phyloP scores from a whole-genome alignment of 2,329 filamentous ascomycete species.

The Neofusicoccum sp. region DNA sequence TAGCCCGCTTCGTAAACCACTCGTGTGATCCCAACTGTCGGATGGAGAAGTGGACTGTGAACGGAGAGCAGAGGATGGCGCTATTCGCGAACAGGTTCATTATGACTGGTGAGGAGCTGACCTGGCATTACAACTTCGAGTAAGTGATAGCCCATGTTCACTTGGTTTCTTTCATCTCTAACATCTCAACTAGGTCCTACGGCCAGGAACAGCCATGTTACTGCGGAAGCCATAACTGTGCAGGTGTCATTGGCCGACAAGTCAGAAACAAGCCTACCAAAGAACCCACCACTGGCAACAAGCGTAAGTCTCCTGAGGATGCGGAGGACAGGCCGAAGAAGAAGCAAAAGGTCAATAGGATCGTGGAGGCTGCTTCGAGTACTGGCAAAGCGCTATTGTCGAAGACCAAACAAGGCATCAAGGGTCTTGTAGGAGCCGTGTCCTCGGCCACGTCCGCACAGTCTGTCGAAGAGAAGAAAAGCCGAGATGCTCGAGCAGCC shows the following conservation, averaged over 20 bases:
- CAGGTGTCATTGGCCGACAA: slow-evolving; percentile 62
- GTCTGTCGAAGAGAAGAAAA: slow-evolving; percentile 4
- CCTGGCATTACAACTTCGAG: slow-evolving; percentile 86
- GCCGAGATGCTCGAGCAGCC: slow-evolving; percentile 15
- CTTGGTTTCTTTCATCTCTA: neutral
- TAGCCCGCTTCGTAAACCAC: slow-evolving; percentile 97
- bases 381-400: slow-evolving; percentile 4
- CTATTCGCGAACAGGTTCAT: slow-evolving; percentile 90
- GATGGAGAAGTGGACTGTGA: slow-evolving; percentile 98
- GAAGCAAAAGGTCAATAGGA: slow-evolving; percentile 16
- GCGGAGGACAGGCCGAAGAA: slow-evolving; percentile 16
- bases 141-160: slow-evolving; percentile 38
- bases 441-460: neutral
- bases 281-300: slow-evolving; percentile 8
- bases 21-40: slow-evolving; percentile 94
- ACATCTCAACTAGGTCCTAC: slow-evolving; percentile 33
- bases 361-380: slow-evolving; percentile 12
- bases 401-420: slow-evolving; percentile 19
- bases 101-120: slow-evolving; percentile 92
- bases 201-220: slow-evolving; percentile 64
- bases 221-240: slow-evolving; percentile 63
- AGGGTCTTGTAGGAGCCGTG: slow-evolving; percentile 2
- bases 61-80: slow-evolving; percentile 91
- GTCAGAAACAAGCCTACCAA: slow-evolving; percentile 50
- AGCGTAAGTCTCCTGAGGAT: slow-evolving; percentile 14